Percentiles rank a stretch among this genome's conserved stretches.
Conservation (phyloP, 768 basidiomycete species). For the Tephrocybe sp. region DNA sequence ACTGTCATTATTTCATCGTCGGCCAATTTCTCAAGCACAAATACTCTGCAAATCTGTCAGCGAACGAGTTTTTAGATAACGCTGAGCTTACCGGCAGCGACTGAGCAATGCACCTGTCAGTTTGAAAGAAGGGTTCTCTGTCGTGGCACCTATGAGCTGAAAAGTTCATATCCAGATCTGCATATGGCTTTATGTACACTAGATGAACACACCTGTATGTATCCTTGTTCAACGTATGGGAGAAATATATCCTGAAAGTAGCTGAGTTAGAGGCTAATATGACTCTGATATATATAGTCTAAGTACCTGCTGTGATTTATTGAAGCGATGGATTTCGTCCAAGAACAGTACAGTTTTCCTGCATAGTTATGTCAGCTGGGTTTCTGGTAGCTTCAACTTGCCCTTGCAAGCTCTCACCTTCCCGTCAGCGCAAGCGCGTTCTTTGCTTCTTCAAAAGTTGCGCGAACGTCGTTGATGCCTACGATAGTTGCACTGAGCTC, state of each 20-base stretch:
- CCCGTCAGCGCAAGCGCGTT: constrained; percentile 62
- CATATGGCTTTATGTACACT: background rate
- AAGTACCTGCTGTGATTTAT: constrained; percentile 64
- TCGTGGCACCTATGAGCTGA: constrained; percentile 80
- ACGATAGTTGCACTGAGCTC: constrained; percentile 77
- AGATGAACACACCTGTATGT: constrained; percentile 51
- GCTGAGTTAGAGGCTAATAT: no score
- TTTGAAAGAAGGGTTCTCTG: constrained; percentile 89
- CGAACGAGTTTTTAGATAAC: background rate
- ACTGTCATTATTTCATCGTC: constrained; percentile 61
- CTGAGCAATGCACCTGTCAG: constrained; percentile 71
- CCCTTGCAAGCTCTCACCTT: constrained; percentile 36
- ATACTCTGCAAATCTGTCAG: constrained; percentile 50
- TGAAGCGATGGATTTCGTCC: constrained; percentile 85
- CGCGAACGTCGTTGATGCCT: constrained; percentile 68
- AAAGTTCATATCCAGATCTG: background rate
- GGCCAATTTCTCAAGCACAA: constrained; percentile 67
- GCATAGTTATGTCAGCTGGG: background rate
- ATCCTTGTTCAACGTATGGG: constrained; percentile 78
- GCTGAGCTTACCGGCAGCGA: constrained; percentile 63
- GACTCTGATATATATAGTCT: background rate
- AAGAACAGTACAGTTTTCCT: constrained; percentile 78
- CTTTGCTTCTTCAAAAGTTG: constrained; percentile 78
- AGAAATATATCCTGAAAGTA: constrained; percentile 68
- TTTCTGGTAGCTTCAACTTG: background rate